Evolutionary conservation across 2,329 filamentous ascomycete species (phyloP), one percentile per base, ranked within the genome.

Genomic region (Cephalotrichum gorgonifer): DNA sequence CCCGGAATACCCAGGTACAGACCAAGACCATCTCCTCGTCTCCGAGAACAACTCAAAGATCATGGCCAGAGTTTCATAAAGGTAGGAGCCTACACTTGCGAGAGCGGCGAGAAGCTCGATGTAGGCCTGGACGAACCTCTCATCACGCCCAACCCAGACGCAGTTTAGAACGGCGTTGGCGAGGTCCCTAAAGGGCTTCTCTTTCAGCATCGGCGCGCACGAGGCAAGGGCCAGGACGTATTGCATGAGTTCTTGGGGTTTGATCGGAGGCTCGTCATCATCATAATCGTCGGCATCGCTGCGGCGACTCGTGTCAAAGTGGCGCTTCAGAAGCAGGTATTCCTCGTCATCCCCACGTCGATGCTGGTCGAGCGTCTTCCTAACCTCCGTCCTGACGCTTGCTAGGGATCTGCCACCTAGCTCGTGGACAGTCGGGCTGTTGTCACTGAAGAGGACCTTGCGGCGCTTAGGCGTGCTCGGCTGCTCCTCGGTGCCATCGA

Each of bases 1-100:
- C 6, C 69, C 66, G 63, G 80, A 55, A 69, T 83, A 67, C 51
- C 75, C 73, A 50, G 71, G 63, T 1, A 76, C 70, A 31, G 56
- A 62, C 69, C 71, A 77, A 23, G 71, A 61, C 2, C 70, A 68
- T 17, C 69, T 58, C 46, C 67, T 66, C 31, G 67, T 70, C 46
- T 71, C 77, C 51, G 78, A 75, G 59, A 98, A 87, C 62, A 88
- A 84, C 52, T 81, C 78, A 49, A 95, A 83, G 52, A 97, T 75
- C 79, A 88, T 91, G 50, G 80, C 75, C 51, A 96, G 75, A 35
- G 95, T 82, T 20, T 79, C 73, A 22, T 75, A 76, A 30, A 94
- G 77, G 64, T 88, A 94, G 14, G 79, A 82, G 42, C 86, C 84
- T 1, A 89, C 85, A 52, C 87, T 94, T 47, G 89, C 81, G 43